Conservation (phyloP, 2,329 filamentous ascomycete species). For the Phoma sp. region DNA sequence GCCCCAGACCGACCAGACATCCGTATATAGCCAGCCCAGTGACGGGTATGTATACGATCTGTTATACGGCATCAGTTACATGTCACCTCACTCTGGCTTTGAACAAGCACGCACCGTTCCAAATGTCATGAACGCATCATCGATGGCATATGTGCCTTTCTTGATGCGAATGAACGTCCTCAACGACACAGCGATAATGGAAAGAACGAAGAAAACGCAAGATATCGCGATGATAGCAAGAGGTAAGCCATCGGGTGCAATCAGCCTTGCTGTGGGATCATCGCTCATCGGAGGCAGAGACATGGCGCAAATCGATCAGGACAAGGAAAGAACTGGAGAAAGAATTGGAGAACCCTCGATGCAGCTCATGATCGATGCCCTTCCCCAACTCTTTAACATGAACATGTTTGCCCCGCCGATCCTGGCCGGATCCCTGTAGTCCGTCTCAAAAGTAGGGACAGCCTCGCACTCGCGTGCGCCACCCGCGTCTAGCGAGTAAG, state of each 20-base stretch:
- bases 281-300: background rate
- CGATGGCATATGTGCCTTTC: conserved; percentile 24
- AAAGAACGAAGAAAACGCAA: conserved; percentile 23
- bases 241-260: conserved; percentile 23
- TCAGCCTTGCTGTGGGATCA: conserved; percentile 20
- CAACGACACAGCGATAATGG: conserved; percentile 22
- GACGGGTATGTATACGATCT: conserved; percentile 23
- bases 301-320: background rate
- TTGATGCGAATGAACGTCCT: conserved; percentile 23
- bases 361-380: background rate
- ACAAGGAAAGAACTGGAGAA: background rate
- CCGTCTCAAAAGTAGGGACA: background rate
- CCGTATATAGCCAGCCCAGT: conserved; percentile 24
- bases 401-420: background rate
- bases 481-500: background rate
- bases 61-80: background rate
- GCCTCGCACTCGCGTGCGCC: background rate
- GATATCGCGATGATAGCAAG: conserved; percentile 25
- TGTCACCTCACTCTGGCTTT: background rate
- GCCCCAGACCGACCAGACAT: conserved; percentile 25
- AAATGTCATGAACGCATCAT: conserved; percentile 25
- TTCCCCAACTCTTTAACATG: background rate
- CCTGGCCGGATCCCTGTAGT: background rate
- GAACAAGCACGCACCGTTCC: conserved; percentile 19
- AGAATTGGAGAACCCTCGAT: background rate